These are phyloP conservation scores for Trichoderma afroharzianum DNA, from an alignment of 2,329 filamentous ascomycete species.

Conservation along the genomic window DNA sequence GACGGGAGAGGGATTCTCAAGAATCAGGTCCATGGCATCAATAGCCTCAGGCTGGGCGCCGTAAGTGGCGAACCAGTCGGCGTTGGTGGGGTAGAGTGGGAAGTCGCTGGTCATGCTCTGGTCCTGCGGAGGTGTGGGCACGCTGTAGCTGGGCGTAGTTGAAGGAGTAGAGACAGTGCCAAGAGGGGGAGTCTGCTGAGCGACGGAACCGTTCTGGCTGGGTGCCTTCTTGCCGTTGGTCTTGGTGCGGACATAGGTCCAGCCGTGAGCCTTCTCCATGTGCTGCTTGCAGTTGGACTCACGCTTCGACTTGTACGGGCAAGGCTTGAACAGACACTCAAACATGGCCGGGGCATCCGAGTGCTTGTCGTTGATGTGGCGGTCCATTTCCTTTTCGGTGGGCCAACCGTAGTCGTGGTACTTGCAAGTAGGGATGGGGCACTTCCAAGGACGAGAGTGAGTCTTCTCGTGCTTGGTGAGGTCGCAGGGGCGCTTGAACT, in stretches of 20 bases:
- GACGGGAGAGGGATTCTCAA: slow-evolving; percentile 39
- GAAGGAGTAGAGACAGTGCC: slow-evolving; percentile 62
- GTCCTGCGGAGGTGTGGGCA: slow-evolving; percentile 57
- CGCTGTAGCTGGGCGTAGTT: slow-evolving; percentile 46
- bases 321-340: slow-evolving; percentile 77
- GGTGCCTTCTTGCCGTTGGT: slow-evolving; percentile 70
- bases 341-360: slow-evolving; percentile 74
- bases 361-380: slow-evolving; percentile 96
- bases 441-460: slow-evolving; percentile 95
- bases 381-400: slow-evolving; percentile 95
- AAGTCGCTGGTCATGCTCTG: slow-evolving; percentile 41
- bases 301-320: slow-evolving; percentile 91
- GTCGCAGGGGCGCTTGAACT: slow-evolving; percentile 96
- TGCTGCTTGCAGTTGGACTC: slow-evolving; percentile 98
- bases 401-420: slow-evolving; percentile 90
- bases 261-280: slow-evolving; percentile 95
- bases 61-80: slow-evolving; percentile 42
- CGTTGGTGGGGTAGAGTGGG: slow-evolving; percentile 45
- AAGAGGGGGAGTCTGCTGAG: slow-evolving; percentile 54
- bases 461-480: slow-evolving; percentile 98
- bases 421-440: slow-evolving; percentile 75
- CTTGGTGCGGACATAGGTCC: slow-evolving; percentile 88
- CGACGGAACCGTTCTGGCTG: slow-evolving; percentile 44
- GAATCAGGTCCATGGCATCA: slow-evolving; percentile 40
- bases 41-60: slow-evolving; percentile 33